Base-by-base conservation (phyloP, 169 alveolate species). In the Cryptosporidium sp. region DNA sequence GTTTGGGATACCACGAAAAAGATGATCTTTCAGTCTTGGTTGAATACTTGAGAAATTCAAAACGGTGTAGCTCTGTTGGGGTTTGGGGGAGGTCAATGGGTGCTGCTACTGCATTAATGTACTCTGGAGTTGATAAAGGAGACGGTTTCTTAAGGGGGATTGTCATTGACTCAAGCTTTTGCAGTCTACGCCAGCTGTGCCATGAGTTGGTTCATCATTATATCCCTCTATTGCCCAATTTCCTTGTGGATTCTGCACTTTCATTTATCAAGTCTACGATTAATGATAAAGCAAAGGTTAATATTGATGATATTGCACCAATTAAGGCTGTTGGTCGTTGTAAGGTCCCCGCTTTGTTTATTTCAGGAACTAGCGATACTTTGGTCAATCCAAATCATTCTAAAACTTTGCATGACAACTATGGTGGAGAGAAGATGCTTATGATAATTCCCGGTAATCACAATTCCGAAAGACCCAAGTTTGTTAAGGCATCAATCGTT, bases 51-150 rank as follows among this genome's bases (percentile, higher is more conserved):
- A 93, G 98, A 69, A 75, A 92, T 35, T 89, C 94, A 29, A 93
- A 92, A 18, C 92, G 87, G 35, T 97, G 95, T 62, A 93, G 97
- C 6, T 71, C 96, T 4, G 96, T 97, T 41, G 99, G 99, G 14
- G 89, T 97, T 8, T 97, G 99, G 98, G 97, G 97, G 59, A 85
- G 98, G 80, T 93, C 97, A 14, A 97, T 97, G 99, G 99, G 99
- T 8, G 98, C 99, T 1, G 99, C 96, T 1, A 96, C 98, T 37
- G 96, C 98, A 16, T 80, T 96, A 61, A 91, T 95, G 93, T 95
- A 96, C 91, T 97, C 96, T 2, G 93, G 89, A 18, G 48, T 48
- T 14, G 89, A 80, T 16, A 80, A 94, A 50, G 91, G 96, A 71
- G 97, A 97, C 71, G 97, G 97, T 0, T 86, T 95, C 10, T 95